Evolutionary conservation across 2,329 filamentous ascomycete species (phyloP).

Genomic region (Trichoderma sp.): DNA sequence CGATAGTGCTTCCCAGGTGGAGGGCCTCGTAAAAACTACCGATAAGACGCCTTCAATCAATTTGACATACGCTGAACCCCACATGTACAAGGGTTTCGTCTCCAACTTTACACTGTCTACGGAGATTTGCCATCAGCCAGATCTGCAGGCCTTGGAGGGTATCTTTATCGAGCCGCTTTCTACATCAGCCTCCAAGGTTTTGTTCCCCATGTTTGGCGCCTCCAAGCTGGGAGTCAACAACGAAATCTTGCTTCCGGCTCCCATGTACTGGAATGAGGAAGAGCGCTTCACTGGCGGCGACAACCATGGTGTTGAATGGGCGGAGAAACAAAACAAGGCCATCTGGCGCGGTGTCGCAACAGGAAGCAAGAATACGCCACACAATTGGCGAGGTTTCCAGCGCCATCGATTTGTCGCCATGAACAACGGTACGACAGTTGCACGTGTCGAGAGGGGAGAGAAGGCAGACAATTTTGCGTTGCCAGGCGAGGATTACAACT

Average conservation of each 20-base stretch:
- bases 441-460: constrained; percentile 49
- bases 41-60: constrained; percentile 48
- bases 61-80: constrained; percentile 47
- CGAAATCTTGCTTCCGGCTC: constrained; percentile 68
- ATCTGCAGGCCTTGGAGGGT: constrained; percentile 63
- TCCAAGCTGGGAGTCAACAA: constrained; percentile 70
- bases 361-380: constrained; percentile 58
- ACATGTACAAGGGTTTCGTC: constrained; percentile 60
- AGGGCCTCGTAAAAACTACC: constrained; percentile 47
- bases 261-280: constrained; percentile 68
- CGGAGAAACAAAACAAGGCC: constrained; percentile 53
- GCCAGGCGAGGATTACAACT: constrained; percentile 49
- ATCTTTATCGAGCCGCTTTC: constrained; percentile 64
- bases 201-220: constrained; percentile 68
- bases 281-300: constrained; percentile 61
- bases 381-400: constrained; percentile 73
- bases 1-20: constrained; percentile 59
- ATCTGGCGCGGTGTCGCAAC: constrained; percentile 70
- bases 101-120: constrained; percentile 62
- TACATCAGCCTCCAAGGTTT: constrained; percentile 55
- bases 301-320: constrained; percentile 58
- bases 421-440: constrained; percentile 65
- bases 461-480: constrained; percentile 56
- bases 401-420: constrained; percentile 74
- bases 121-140: constrained; percentile 67